Evolutionary conservation across 1,284 basidiomycete genomes (phyloP).

Genomic region (Leccinum cinnamomeum): DNA sequence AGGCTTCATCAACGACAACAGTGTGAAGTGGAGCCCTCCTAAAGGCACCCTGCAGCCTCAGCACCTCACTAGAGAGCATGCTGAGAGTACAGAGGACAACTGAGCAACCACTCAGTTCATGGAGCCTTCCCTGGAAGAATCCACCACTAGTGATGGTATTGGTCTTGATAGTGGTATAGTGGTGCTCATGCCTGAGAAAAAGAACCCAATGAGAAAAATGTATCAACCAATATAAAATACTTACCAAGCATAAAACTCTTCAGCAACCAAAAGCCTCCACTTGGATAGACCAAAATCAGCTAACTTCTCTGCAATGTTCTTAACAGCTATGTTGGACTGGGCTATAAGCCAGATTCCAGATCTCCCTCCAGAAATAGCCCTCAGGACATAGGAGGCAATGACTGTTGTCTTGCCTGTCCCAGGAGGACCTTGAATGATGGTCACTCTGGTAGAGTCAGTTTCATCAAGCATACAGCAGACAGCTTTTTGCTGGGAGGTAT

Average conservation of each 20-base stretch:
- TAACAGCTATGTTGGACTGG: slow-evolving; percentile 55
- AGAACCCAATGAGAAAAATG: slow-evolving; percentile 2
- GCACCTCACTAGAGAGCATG: slow-evolving; percentile 56
- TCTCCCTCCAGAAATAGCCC: slow-evolving; percentile 31
- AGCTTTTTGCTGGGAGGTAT: slow-evolving; percentile 29
- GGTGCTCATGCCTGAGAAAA: slow-evolving; percentile 51
- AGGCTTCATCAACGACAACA: slow-evolving; percentile 49
- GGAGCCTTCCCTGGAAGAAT: slow-evolving; percentile 28
- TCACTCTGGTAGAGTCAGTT: slow-evolving; percentile 27
- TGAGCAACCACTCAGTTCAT: slow-evolving; percentile 27
- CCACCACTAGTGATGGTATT: slow-evolving; percentile 39
- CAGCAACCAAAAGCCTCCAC: slow-evolving; percentile 49
- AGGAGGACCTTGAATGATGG: slow-evolving; percentile 50
- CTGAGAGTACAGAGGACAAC: slow-evolving; percentile 56
- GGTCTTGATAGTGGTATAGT: slow-evolving; percentile 39
- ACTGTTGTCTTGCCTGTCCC: slow-evolving; percentile 46
- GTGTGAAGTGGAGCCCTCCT: slow-evolving; percentile 34
- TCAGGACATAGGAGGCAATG: slow-evolving; percentile 47
- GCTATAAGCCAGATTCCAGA: slow-evolving; percentile 51
- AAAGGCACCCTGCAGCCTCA: slow-evolving; percentile 37
- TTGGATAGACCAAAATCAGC: slow-evolving; percentile 36
- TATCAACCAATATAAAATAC: slow-evolving; percentile 15
- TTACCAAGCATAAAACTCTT: slow-evolving; percentile 47
- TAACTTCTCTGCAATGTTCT: slow-evolving; percentile 58
- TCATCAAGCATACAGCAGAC: slow-evolving; percentile 30